phyloP scores from a whole-genome alignment of 345 rosid species.

The Populus tremula region DNA sequence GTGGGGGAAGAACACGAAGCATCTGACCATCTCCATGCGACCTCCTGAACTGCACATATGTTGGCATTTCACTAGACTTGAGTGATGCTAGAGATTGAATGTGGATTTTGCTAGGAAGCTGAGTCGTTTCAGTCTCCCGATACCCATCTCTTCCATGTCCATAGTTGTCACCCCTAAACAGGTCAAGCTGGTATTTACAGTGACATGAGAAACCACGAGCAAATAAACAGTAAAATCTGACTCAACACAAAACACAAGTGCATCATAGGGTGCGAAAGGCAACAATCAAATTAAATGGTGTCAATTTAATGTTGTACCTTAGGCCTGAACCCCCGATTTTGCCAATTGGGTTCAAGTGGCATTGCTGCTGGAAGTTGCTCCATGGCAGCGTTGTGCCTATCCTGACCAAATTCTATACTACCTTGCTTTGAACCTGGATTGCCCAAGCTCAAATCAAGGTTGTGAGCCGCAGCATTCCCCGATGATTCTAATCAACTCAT shows the following conservation, averaged over 20 bases:
- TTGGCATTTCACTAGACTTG: constrained; percentile 29
- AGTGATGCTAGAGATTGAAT: constrained; percentile 44
- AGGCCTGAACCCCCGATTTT: constrained; percentile 33
- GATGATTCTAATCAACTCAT: constrained; percentile 38
- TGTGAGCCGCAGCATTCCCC: constrained; percentile 49
- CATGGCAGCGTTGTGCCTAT: constrained; percentile 19
- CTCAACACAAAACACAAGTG: not conserved
- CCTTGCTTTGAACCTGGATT: constrained; percentile 42
- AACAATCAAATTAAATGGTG: not conserved
- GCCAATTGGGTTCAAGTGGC: constrained; percentile 42
- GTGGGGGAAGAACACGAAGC: constrained; percentile 40
- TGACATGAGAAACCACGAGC: not conserved
- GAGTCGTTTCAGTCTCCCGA: constrained; percentile 48
- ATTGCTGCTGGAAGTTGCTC: constrained; percentile 30
- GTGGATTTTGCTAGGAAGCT: constrained; percentile 54
- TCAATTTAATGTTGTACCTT: constrained; percentile 30
- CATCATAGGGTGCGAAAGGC: no score
- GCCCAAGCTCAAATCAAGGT: constrained; percentile 85
- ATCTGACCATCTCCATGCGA: constrained; percentile 26
- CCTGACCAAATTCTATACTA: constrained; percentile 16
- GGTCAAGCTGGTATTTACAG: constrained; percentile 7
- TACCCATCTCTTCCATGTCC: constrained; percentile 29
- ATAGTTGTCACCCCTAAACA: constrained; percentile 24
- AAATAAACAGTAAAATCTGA: not conserved
- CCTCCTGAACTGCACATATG: constrained; percentile 41